Evolutionary conservation across 2,329 filamentous ascomycete species (phyloP).

Genomic region (Zymoseptoria brevis): DNA sequence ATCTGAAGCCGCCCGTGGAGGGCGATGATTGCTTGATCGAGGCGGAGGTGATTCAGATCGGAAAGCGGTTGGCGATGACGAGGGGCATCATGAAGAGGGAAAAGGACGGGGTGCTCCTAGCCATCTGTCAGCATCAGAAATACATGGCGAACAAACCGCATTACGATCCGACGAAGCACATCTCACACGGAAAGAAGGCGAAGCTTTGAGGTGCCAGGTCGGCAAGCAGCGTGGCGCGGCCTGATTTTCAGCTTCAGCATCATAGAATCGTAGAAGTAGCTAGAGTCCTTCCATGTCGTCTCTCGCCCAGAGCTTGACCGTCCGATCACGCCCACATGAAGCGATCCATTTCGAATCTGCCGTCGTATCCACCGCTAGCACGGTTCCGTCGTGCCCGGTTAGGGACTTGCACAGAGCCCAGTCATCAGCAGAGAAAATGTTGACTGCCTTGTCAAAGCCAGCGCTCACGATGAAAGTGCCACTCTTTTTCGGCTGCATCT

Average conservation of each 20-base stretch:
- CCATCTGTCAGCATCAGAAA: constrained; percentile 24
- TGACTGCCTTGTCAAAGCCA: constrained; percentile 92
- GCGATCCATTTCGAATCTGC: constrained; percentile 85
- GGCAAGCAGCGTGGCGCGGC: not conserved
- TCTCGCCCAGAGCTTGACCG: constrained; percentile 90
- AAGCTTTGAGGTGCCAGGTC: not conserved
- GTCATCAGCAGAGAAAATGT: constrained; percentile 92
- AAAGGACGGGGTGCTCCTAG: constrained; percentile 23
- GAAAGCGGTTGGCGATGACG: constrained; percentile 32
- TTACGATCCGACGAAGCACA: constrained; percentile 1
- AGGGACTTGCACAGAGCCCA: constrained; percentile 85
- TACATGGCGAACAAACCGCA: constrained; percentile 9
- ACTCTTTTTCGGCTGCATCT: constrained; percentile 62
- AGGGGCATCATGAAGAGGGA: constrained; percentile 33
- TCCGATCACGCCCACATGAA: constrained; percentile 87
- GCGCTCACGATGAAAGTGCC: constrained; percentile 86
- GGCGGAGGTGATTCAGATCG: constrained; percentile 36
- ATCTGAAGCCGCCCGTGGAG: constrained; percentile 33
- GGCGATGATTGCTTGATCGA: constrained; percentile 34
- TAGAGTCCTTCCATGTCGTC: constrained; percentile 56
- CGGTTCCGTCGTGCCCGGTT: constrained; percentile 84
- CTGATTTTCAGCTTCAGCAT: not conserved
- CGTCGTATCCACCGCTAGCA: constrained; percentile 83
- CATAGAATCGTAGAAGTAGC: not conserved
- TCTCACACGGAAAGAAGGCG: not conserved